These are phyloP conservation scores for Boletellus emodensis DNA, from an alignment of 768 basidiomycete species.

Conservation along the genomic window DNA sequence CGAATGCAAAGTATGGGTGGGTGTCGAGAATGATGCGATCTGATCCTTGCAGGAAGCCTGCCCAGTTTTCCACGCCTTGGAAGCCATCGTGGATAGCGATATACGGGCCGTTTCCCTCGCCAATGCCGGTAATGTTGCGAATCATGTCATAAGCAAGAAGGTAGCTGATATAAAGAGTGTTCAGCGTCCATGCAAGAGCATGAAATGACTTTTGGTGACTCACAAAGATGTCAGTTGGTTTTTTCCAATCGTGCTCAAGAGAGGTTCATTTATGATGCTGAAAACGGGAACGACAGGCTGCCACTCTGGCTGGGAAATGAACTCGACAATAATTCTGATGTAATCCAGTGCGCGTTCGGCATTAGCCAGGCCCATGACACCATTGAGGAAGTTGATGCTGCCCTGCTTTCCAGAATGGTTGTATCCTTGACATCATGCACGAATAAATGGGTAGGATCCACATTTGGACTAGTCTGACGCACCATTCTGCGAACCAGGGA, in stretches of 20 bases:
- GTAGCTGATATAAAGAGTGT: constrained; percentile 39
- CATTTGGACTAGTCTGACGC: background rate
- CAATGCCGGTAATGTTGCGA: constrained; percentile 67
- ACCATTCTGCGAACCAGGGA: constrained; percentile 81
- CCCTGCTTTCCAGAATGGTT: constrained; percentile 64
- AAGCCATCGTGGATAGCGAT: constrained; percentile 66
- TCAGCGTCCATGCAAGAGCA: background rate
- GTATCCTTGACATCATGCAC: constrained; percentile 34
- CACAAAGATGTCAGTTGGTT: constrained; percentile 58
- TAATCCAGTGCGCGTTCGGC: constrained; percentile 75
- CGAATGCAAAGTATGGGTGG: constrained; percentile 68
- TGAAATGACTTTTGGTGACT: constrained; percentile 20
- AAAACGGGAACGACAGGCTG: constrained; percentile 56
- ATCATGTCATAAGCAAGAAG: constrained; percentile 58
- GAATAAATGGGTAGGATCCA: background rate
- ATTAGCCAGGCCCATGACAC: constrained; percentile 84
- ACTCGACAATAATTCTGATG: constrained; percentile 71
- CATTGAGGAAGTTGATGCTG: constrained; percentile 56
- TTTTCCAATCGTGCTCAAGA: constrained; percentile 48
- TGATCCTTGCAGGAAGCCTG: constrained; percentile 50
- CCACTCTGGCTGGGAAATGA: constrained; percentile 76
- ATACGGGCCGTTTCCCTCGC: constrained; percentile 57
- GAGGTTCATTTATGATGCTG: constrained; percentile 64
- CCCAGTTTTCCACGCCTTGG: constrained; percentile 41
- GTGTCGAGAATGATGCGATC: constrained; percentile 61